A percentile compares a stretch with the other conserved stretches of the same genome.
These are phyloP conservation scores for Amanita exitialis DNA, from an alignment of 768 basidiomycete species.

Conservation along the genomic window DNA sequence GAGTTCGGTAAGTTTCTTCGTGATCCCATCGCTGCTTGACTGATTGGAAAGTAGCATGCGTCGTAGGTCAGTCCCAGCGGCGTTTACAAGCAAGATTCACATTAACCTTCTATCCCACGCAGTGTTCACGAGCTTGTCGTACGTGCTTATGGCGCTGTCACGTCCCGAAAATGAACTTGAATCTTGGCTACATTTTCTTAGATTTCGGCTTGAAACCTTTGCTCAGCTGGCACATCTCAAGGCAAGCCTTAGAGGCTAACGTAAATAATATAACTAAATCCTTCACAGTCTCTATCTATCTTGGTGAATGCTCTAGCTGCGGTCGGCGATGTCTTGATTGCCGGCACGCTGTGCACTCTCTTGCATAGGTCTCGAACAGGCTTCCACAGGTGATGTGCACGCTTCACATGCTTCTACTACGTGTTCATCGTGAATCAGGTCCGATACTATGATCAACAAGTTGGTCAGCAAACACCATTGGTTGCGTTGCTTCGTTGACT, in stretches of 20 bases:
- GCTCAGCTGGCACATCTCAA: slow-evolving; percentile 24
- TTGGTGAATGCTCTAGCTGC: slow-evolving; percentile 32
- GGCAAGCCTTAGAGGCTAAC: slow-evolving; percentile 9
- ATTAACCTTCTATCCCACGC: not conserved
- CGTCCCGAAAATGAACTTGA: not conserved
- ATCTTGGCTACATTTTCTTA: slow-evolving; percentile 7
- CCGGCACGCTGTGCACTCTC: slow-evolving; percentile 25
- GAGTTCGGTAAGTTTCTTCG: slow-evolving; percentile 16
- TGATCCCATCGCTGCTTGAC: not conserved
- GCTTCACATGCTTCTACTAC: not conserved
- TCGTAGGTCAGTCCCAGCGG: slow-evolving; percentile 11
- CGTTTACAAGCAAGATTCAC: not conserved
- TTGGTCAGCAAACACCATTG: slow-evolving; percentile 20
- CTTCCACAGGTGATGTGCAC: slow-evolving; percentile 24
- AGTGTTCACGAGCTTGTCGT: slow-evolving; percentile 30
- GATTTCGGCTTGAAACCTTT: slow-evolving; percentile 23
- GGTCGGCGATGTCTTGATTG: slow-evolving; percentile 34
- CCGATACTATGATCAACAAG: slow-evolving; percentile 35
- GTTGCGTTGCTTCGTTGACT: not conserved
- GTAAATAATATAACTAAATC: not conserved
- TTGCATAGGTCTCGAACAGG: slow-evolving; percentile 34
- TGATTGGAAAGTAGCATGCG: slow-evolving; percentile 9
- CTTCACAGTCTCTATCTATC: slow-evolving; percentile 25
- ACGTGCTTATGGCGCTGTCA: slow-evolving; percentile 8
- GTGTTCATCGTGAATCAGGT: slow-evolving; percentile 16